Evolutionary conservation across 345 rosid species (phyloP), one percentile per base, ranked within the genome.

Genomic region (Syzygium aqueum): DNA sequence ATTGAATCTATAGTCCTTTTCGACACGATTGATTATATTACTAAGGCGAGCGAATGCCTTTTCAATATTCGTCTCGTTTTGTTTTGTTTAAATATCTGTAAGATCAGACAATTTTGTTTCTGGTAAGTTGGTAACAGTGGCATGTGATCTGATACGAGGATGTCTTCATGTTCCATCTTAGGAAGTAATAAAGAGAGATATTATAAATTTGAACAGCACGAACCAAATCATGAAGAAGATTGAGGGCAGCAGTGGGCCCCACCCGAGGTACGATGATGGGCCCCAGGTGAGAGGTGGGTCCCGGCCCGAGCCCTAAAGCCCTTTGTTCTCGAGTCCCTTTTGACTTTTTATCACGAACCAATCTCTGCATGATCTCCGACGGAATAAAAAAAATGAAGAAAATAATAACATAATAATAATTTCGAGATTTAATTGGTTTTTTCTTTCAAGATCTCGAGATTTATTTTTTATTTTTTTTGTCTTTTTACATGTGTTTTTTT

Each of bases 381-480:
- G 23, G 82, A 37, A 73, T 37, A 9, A 73, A 67, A 30, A 1
- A 37, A 37, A 37, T 40, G 2, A 1, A 17, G 46, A 43, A 19
- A 73, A 19, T 5, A 21, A 73, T 37, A 9, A 73, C 30, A 73
- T 43, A 73, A 5, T 33, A 33, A 33, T 10, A 22, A 21, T 19
- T 73, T 10, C 82, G 4, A 73, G 49, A 37, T 73, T 73, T 37
- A 9, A 33, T 73, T 37, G 10, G 14, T 14, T 37, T 73, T 73
- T 73, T 73, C 25, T 73, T 57, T 73, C 11, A 33, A 73, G 80
- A 17, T 73, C 23, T 19, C 49, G 49, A 19, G 80, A 73, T 73
- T 1, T 30, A 30, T 0, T 28, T 0, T 4, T 16, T 30, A 43
- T 5, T 0, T 30, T 30, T 67, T 16, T 2, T 13, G 2, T 13